Evolutionary conservation across 139 green algal genomes (phyloP).

Genomic region (Chlorella ohadii): DNA sequence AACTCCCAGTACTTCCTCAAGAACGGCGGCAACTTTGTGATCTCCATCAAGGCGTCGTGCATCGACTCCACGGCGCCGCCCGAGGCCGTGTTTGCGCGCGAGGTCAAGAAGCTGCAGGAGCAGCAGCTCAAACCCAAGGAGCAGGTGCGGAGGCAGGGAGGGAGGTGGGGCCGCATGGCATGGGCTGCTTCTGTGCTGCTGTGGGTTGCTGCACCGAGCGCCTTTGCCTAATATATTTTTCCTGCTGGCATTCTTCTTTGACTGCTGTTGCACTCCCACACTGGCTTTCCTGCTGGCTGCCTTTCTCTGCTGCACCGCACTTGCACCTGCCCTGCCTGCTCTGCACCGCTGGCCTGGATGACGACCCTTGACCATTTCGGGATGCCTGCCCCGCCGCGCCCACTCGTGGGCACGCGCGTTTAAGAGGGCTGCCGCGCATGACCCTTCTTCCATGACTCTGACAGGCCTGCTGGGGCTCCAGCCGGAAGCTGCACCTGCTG

Average conservation of each 20-base stretch:
- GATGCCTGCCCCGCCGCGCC: constrained; percentile 2
- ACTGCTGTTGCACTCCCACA: background rate
- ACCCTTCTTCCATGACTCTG: constrained; percentile 54
- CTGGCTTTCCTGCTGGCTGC: background rate
- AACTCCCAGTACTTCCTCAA: constrained; percentile 99
- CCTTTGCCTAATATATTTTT: no score
- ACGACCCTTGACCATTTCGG: constrained; percentile 25
- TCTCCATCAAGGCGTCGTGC: constrained; percentile 99
- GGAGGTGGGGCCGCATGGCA: no score
- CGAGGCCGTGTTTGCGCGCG: constrained; percentile 97
- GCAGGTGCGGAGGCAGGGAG: constrained; percentile 85
- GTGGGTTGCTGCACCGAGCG: no score
- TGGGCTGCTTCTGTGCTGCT: no score
- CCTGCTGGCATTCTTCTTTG: no score
- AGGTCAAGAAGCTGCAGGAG: constrained; percentile 99
- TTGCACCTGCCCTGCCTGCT: background rate
- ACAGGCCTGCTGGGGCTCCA: constrained; percentile 16
- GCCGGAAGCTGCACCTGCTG: background rate
- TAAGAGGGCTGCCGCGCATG: background rate
- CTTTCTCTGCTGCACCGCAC: no score
- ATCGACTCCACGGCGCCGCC: constrained; percentile 98
- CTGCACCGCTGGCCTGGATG: constrained; percentile 31
- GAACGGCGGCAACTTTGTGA: constrained; percentile 97
- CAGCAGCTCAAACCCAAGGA: constrained; percentile 97
- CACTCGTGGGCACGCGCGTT: background rate